A percentile compares a stretch with the other conserved stretches of the same genome.
phyloP scores from a whole-genome alignment of 192 early-diverging fungal species.

The Entomortierella chlamydospora region DNA sequence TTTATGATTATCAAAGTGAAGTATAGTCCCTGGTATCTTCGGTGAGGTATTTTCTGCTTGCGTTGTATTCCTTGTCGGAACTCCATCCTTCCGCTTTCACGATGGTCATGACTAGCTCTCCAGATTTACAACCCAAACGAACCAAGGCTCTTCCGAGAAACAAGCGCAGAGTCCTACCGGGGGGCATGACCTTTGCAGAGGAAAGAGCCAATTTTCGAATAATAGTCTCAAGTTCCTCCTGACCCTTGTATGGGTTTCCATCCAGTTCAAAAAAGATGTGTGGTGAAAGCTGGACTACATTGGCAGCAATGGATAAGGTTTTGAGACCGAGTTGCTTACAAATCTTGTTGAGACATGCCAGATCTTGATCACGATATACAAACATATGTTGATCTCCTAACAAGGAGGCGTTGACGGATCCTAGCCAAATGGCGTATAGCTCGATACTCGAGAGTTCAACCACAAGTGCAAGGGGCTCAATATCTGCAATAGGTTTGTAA shows the following conservation, averaged over 20 bases:
- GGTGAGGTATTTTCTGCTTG: conserved; percentile 29
- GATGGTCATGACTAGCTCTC: conserved; percentile 47
- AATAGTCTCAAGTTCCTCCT: conserved; percentile 47
- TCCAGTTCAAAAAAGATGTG: conserved; percentile 40
- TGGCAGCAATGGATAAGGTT: conserved; percentile 33
- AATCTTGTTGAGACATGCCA: conserved; percentile 39
- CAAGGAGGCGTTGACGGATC: conserved; percentile 49
- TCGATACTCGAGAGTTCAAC: conserved; percentile 42
- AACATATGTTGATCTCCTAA: conserved; percentile 51
- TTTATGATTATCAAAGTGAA: conserved; percentile 10
- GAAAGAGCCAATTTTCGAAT: conserved; percentile 39
- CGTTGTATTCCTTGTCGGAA: conserved; percentile 51
- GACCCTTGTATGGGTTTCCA: conserved; percentile 46
- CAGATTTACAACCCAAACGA: conserved; percentile 31
- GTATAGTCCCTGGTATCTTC: conserved; percentile 15
- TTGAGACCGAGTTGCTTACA: conserved; percentile 40
- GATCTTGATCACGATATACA: conserved; percentile 42
- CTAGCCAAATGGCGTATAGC: conserved; percentile 44
- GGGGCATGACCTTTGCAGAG: conserved; percentile 32
- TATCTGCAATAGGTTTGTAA: conserved; percentile 43
- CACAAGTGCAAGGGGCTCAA: conserved; percentile 25
- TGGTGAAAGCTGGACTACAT: conserved; percentile 41
- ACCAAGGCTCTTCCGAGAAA: conserved; percentile 36
- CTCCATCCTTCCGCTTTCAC: conserved; percentile 52
- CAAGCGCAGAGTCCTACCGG: conserved; percentile 34